phyloP scores from a whole-genome alignment of 805 yeast genomes.

The Wickerhamiella sorbophila region DNA sequence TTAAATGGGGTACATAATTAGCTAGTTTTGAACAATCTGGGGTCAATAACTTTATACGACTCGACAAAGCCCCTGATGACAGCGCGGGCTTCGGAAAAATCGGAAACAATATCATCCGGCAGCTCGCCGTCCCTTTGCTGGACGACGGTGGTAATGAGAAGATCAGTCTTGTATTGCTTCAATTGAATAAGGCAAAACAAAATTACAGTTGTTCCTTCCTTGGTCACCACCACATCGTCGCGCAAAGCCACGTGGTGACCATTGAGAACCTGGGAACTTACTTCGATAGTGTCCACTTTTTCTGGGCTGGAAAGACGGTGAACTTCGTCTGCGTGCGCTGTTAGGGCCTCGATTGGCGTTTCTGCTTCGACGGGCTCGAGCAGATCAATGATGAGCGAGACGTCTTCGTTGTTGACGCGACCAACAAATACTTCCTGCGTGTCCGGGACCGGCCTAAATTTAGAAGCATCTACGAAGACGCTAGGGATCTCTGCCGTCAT shows the following conservation, averaged over 20 bases:
- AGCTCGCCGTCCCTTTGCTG: constrained; percentile 1
- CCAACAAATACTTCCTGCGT: constrained; percentile 81
- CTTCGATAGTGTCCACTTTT: constrained; percentile 3
- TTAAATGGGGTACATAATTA: no score
- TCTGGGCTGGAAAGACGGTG: constrained; percentile 14
- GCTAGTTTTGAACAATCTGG: constrained; percentile 12
- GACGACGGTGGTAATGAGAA: constrained; percentile 12
- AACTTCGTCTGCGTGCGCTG: constrained; percentile 15
- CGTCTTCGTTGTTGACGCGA: constrained; percentile 22
- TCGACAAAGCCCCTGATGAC: constrained; percentile 6
- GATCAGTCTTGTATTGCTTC: constrained; percentile 14
- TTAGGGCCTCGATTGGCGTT: constrained; percentile 12
- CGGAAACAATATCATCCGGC: constrained; percentile 3
- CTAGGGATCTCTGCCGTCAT: constrained; percentile 43
- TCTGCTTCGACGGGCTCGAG: constrained; percentile 25
- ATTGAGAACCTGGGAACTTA: constrained; percentile 7
- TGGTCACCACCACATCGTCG: constrained; percentile 10
- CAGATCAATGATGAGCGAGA: constrained; percentile 28
- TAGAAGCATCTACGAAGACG: constrained; percentile 60
- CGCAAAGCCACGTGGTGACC: constrained; percentile 11
- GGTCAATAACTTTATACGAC: constrained; percentile 12
- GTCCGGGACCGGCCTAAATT: constrained; percentile 74
- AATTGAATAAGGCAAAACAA: constrained; percentile 15
- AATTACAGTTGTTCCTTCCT: constrained; percentile 4
- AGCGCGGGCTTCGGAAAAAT: constrained; percentile 5